Evolutionary conservation across 1,284 basidiomycete species (phyloP).

Genomic region (Leccinum huronense): DNA sequence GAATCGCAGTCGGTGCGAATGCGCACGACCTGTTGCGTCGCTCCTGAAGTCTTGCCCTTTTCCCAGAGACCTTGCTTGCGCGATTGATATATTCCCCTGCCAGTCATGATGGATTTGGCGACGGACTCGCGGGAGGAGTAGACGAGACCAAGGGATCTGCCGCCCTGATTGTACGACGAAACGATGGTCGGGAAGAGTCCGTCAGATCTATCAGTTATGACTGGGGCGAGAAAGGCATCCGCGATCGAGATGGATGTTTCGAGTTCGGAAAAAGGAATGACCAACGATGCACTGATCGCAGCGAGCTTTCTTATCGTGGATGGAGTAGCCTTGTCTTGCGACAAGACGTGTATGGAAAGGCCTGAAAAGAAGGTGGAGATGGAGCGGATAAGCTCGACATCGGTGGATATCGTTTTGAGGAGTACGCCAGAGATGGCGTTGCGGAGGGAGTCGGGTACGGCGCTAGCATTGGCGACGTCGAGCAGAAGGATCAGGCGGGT

Average conservation of each 20-base stretch:
- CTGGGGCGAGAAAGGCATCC: conserved; percentile 83
- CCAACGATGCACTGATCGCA: conserved; percentile 61
- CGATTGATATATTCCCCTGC: conserved; percentile 95
- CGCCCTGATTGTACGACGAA: conserved; percentile 67
- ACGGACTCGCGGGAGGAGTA: conserved; percentile 95
- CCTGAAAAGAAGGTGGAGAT: conserved; percentile 71
- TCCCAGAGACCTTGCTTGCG: conserved; percentile 96
- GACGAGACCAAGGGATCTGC: conserved; percentile 87
- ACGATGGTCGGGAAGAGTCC: conserved; percentile 94
- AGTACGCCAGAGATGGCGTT: conserved; percentile 74
- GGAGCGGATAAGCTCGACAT: conserved; percentile 69
- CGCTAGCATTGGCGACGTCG: conserved; percentile 67
- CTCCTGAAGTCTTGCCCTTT: conserved; percentile 95
- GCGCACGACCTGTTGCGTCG: conserved; percentile 84
- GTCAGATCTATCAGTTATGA: conserved; percentile 87
- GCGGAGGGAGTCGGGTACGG: conserved; percentile 71
- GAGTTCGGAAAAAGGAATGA: conserved; percentile 73
- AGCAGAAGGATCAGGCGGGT: conserved; percentile 74
- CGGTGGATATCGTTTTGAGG: conserved; percentile 66
- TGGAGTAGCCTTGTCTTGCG: conserved; percentile 51
- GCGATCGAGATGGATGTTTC: conserved; percentile 67
- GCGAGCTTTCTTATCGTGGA: conserved; percentile 57
- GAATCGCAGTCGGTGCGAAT: conserved; percentile 92
- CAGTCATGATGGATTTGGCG: conserved; percentile 83
- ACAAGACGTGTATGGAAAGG: conserved; percentile 62